Conservation (phyloP, 495 filamentous ascomycete genomes). For the Lindgomyces ingoldianus region DNA sequence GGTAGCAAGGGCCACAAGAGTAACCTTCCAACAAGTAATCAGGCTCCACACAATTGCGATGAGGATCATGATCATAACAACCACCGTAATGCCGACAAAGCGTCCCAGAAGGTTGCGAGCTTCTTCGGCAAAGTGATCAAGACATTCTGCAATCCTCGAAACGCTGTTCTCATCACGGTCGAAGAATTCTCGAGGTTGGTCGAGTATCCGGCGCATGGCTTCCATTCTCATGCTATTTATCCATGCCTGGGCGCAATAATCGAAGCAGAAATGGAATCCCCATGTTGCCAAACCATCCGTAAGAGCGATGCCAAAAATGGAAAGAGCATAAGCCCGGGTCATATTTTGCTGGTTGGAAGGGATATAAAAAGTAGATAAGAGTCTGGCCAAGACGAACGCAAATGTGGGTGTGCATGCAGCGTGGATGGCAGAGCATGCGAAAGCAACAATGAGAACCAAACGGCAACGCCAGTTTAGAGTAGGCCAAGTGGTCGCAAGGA, state of each 20-base stretch:
- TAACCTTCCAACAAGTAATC: constrained; percentile 75
- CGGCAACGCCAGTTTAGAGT: constrained; percentile 55
- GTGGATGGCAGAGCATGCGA: constrained; percentile 62
- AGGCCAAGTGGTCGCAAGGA: constrained; percentile 77
- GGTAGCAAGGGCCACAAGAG: constrained; percentile 70
- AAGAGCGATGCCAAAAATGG: constrained; percentile 67
- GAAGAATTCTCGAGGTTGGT: constrained; percentile 85
- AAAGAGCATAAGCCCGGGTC: constrained; percentile 66
- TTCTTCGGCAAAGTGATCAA: constrained; percentile 85
- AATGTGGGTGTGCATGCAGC: constrained; percentile 75
- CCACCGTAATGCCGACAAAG: constrained; percentile 69
- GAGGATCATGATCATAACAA: constrained; percentile 62
- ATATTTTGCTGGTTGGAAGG: constrained; percentile 46
- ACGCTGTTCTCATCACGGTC: constrained; percentile 67
- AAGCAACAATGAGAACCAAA: constrained; percentile 60
- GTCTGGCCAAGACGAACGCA: constrained; percentile 72
- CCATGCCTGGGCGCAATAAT: constrained; percentile 75
- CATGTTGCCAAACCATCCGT: constrained; percentile 66
- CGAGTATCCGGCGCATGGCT: constrained; percentile 69
- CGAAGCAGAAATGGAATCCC: constrained; percentile 68
- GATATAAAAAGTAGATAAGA: constrained; percentile 69
- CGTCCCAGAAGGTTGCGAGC: constrained; percentile 79
- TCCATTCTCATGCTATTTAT: constrained; percentile 68
- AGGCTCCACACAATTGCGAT: constrained; percentile 75
- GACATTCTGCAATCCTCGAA: constrained; percentile 62